These are phyloP conservation scores for Aspergillus asperescens DNA, from an alignment of 495 filamentous ascomycete genomes.

Conservation along the genomic window DNA sequence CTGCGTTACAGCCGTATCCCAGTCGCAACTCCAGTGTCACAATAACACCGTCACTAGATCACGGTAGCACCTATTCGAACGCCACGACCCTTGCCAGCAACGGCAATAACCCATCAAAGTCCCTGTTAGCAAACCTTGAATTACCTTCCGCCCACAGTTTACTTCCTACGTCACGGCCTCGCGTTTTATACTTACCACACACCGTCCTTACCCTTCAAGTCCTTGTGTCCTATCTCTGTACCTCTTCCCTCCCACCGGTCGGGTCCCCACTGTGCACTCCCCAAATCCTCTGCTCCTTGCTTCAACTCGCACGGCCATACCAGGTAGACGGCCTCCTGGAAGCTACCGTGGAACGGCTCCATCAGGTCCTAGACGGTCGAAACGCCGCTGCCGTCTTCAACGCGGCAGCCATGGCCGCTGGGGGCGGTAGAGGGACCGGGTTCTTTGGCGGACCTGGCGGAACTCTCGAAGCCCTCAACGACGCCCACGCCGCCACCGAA, in stretches of 20 bases:
- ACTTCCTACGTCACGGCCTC: slow-evolving; percentile 67
- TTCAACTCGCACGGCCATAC: slow-evolving; percentile 91
- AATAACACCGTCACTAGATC: slow-evolving; percentile 66
- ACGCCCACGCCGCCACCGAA: slow-evolving; percentile 26
- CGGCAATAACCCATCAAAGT: slow-evolving; percentile 43
- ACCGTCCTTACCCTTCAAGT: slow-evolving; percentile 82
- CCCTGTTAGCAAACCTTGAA: slow-evolving; percentile 41
- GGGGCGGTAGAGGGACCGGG: slow-evolving; percentile 71
- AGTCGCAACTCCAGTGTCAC: slow-evolving; percentile 78
- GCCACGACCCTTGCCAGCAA: slow-evolving; percentile 51
- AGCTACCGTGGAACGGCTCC: slow-evolving; percentile 83
- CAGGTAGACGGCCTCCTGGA: slow-evolving; percentile 88
- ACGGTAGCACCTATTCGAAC: slow-evolving; percentile 55
- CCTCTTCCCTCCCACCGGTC: slow-evolving; percentile 72
- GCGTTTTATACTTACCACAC: slow-evolving; percentile 89
- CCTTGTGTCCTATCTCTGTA: slow-evolving; percentile 88
- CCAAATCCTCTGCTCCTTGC: slow-evolving; percentile 89
- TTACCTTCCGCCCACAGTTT: slow-evolving; percentile 47
- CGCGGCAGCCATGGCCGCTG: slow-evolving; percentile 95
- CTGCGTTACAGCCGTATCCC: slow-evolving; percentile 33
- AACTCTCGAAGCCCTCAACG: slow-evolving; percentile 42
- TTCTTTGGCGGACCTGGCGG: slow-evolving; percentile 40
- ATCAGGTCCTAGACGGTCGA: slow-evolving; percentile 81
- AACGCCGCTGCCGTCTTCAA: slow-evolving; percentile 98
- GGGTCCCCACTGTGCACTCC: slow-evolving; percentile 80